Percentiles rank a stretch among this genome's conserved stretches.
phyloP scores from a whole-genome alignment of 2,329 filamentous ascomycete species.

The Aspergillus sp. region DNA sequence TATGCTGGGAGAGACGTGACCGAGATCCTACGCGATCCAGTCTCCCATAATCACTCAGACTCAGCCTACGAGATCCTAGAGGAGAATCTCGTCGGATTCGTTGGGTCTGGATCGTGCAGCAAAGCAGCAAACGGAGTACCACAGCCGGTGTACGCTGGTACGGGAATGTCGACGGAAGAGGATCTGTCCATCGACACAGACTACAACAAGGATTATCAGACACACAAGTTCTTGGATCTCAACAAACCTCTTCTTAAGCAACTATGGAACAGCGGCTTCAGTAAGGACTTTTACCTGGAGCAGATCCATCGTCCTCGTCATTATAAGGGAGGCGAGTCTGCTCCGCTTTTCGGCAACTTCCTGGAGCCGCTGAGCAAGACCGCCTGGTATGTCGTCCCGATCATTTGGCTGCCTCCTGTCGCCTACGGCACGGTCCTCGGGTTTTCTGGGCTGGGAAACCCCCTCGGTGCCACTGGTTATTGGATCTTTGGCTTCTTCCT shows the following conservation, averaged over 20 bases:
- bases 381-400: slow-evolving; percentile 88
- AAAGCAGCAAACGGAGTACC: slow-evolving; percentile 44
- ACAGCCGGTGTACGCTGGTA: slow-evolving; percentile 56
- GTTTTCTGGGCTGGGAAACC: slow-evolving; percentile 61
- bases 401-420: slow-evolving; percentile 81
- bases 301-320: slow-evolving; percentile 95
- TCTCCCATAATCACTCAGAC: slow-evolving; percentile 85
- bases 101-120: slow-evolving; percentile 64
- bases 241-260: slow-evolving; percentile 83
- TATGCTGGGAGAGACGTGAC: slow-evolving; percentile 87
- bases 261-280: slow-evolving; percentile 85
- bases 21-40: slow-evolving; percentile 78
- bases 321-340: slow-evolving; percentile 90
- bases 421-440: slow-evolving; percentile 73
- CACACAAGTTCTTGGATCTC: slow-evolving; percentile 92
- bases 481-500: slow-evolving; percentile 73
- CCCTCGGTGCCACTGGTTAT: slow-evolving; percentile 59
- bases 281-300: slow-evolving; percentile 94
- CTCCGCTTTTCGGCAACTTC: slow-evolving; percentile 95
- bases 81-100: slow-evolving; percentile 81
- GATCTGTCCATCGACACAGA: slow-evolving; percentile 90
- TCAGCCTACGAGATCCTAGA: slow-evolving; percentile 95
- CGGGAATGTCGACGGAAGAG: slow-evolving; percentile 87
- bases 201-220: slow-evolving; percentile 73
- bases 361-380: slow-evolving; percentile 97